Evolutionary conservation across 2,329 filamentous ascomycete species (phyloP).

Genomic region (Aspergillus sp.): DNA sequence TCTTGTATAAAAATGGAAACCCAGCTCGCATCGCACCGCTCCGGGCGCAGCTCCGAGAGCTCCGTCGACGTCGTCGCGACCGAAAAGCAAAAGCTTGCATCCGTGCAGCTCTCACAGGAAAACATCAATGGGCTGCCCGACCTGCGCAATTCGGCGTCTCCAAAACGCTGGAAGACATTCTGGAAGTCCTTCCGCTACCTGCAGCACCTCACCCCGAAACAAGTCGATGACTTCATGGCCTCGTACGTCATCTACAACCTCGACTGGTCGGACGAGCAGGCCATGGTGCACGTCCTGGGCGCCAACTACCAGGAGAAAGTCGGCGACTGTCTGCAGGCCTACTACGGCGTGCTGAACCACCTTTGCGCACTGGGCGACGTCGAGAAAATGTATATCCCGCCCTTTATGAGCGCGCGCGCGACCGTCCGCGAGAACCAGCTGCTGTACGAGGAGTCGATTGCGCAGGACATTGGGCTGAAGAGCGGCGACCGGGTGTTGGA

Average conservation of each 20-base stretch:
- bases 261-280: constrained; percentile 53
- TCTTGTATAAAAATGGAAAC: constrained; percentile 12
- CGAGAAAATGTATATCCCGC: constrained; percentile 61
- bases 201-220: constrained; percentile 48
- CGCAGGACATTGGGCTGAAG: constrained; percentile 47
- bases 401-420: constrained; percentile 52
- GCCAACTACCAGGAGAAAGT: constrained; percentile 52
- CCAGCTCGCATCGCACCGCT: constrained; percentile 23
- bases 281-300: constrained; percentile 51
- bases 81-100: constrained; percentile 25
- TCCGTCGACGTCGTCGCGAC: constrained; percentile 25
- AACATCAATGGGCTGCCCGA: constrained; percentile 17
- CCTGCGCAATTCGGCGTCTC: constrained; percentile 47
- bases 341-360: constrained; percentile 57
- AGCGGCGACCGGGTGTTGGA: constrained; percentile 51
- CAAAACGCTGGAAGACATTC: constrained; percentile 53
- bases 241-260: constrained; percentile 59
- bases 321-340: constrained; percentile 52
- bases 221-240: constrained; percentile 58
- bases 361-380: constrained; percentile 56
- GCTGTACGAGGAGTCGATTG: constrained; percentile 54
- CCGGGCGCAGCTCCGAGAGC: constrained; percentile 29
- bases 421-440: constrained; percentile 55
- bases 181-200: constrained; percentile 53
- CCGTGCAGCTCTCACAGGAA: constrained; percentile 2